Conservation (phyloP, 768 basidiomycete genomes). For the Suillus variegatus region DNA sequence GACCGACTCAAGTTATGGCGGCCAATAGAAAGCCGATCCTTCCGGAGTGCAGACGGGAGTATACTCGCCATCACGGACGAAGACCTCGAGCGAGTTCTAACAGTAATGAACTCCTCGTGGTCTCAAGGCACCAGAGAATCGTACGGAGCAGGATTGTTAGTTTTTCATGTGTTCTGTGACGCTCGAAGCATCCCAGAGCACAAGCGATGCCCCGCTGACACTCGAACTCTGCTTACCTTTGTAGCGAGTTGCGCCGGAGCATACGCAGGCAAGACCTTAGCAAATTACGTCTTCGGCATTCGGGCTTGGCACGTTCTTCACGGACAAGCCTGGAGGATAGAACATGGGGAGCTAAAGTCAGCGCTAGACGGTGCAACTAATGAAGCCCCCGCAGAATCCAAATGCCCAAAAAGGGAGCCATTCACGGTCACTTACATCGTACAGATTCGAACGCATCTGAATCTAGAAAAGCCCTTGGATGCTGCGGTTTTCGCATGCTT, state of each 20-base stretch:
- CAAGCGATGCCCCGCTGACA: constrained; percentile 25
- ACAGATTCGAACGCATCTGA: too few relatives aligned
- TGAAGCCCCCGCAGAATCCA: too few relatives aligned
- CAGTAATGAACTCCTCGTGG: constrained; percentile 24
- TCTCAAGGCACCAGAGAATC: constrained; percentile 30
- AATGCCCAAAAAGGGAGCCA: too few relatives aligned
- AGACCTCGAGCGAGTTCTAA: too few relatives aligned
- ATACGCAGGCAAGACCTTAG: constrained; percentile 23
- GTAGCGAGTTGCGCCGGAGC: constrained; percentile 30
- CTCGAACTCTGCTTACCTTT: constrained; percentile 30
- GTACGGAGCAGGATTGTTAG: constrained; percentile 41
- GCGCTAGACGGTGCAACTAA: too few relatives aligned
- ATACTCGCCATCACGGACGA: too few relatives aligned
- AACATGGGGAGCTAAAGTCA: not conserved
- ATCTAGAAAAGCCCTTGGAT: not conserved
- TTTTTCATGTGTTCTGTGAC: constrained; percentile 45
- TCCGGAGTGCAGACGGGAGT: too few relatives aligned
- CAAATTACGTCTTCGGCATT: constrained; percentile 18
- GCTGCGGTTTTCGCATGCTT: constrained; percentile 23
- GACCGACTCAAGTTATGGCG: too few relatives aligned
- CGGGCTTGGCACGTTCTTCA: constrained; percentile 20
- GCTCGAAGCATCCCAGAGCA: constrained; percentile 12
- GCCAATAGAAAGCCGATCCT: too few relatives aligned
- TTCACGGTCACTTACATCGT: too few relatives aligned
- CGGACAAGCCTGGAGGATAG: not conserved